Evolutionary conservation across 2,329 filamentous ascomycete species (phyloP), one percentile per base, ranked within the genome.

Genomic region (Chaetoscypha palmicola): DNA sequence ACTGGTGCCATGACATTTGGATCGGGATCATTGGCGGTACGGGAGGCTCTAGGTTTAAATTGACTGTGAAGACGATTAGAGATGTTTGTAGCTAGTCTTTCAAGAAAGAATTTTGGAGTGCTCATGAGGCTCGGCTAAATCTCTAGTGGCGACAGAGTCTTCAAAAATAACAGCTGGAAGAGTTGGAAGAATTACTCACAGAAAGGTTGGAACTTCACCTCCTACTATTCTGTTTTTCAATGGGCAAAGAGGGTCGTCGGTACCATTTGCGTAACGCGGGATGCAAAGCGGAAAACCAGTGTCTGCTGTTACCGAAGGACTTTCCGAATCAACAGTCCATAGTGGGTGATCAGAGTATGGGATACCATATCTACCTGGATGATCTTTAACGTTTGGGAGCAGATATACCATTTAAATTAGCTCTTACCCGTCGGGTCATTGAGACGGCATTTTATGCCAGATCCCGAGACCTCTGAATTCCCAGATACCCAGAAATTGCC

Each of bases 241-340:
- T 9, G 65, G 64, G 46, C 67, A 70, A 10, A 62, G 56, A 1
- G 56, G 42, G 28, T 68, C 63, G 22, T 55, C 57, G 19, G 56
- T 49, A 17, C 64, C 66, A 39, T 39, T 39, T 2, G 37, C 23
- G n/a, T 39, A 39, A 10, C 71, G 62, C 0, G 69, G 70, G 20
- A 74, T 68, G 43, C 71, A 75, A 69, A 74, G 73, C 2, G 71
- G 71, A 39, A 73, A 73, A 0, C 71, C 71, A n/a, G 66, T 69
- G 53, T 69, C 72, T 0, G 69, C 65, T 2, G 62, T 65, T 44
- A 74, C 63, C 38, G 64, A 67, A 1, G 71, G 71, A 46, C 65
- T 74, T 43, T 67, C 60, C 38, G 70, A 68, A 49, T 74, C 71
- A 1, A 68, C 67, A 0, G 68, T 67, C 59, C 71, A 72, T 42